Evolutionary conservation across 1,139 yeast genomes (phyloP).

Genomic region (Meyerozyma sp.): DNA sequence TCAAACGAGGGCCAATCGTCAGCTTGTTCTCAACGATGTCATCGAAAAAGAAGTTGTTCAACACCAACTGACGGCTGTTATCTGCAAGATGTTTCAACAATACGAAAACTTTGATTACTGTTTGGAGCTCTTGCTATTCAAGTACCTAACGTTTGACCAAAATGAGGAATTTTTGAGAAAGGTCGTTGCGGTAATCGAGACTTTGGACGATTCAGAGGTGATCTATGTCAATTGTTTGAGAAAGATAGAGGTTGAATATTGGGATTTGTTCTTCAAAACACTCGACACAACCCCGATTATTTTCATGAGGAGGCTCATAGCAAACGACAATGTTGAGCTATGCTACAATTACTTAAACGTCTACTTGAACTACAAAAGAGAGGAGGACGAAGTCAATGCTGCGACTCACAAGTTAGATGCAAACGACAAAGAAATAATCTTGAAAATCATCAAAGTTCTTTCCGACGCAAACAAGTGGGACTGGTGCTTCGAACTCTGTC

Average conservation of each 20-base stretch:
- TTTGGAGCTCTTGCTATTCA: slow-evolving; percentile 35
- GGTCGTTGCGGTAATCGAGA: slow-evolving; percentile 26
- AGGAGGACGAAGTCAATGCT: slow-evolving; percentile 12
- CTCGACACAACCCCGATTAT: slow-evolving; percentile 33
- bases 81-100: slow-evolving; percentile 14
- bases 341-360: slow-evolving; percentile 40
- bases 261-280: slow-evolving; percentile 33
- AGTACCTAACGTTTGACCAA: slow-evolving; percentile 21
- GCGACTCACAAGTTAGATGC: slow-evolving; percentile 16
- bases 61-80: slow-evolving; percentile 10
- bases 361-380: slow-evolving; percentile 37
- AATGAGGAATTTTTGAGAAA: slow-evolving; percentile 13
- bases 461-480: slow-evolving; percentile 33
- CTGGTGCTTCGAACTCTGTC: slow-evolving; percentile 42
- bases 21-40: slow-evolving; percentile 32
- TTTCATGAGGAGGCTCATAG: slow-evolving; percentile 34
- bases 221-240: slow-evolving; percentile 39
- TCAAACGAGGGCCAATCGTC: slow-evolving; percentile 23
- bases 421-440: slow-evolving; percentile 28
- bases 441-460: slow-evolving; percentile 31
- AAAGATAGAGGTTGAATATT: slow-evolving; percentile 37
- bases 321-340: slow-evolving; percentile 29
- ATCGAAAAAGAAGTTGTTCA: slow-evolving; percentile 35
- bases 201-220: slow-evolving; percentile 21
- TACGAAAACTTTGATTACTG: slow-evolving; percentile 34